Percentiles rank a stretch among this genome's conserved stretches.
Evolutionary conservation across 208 protist species (phyloP).

Genomic region (Leishmania martiniquensis): DNA sequence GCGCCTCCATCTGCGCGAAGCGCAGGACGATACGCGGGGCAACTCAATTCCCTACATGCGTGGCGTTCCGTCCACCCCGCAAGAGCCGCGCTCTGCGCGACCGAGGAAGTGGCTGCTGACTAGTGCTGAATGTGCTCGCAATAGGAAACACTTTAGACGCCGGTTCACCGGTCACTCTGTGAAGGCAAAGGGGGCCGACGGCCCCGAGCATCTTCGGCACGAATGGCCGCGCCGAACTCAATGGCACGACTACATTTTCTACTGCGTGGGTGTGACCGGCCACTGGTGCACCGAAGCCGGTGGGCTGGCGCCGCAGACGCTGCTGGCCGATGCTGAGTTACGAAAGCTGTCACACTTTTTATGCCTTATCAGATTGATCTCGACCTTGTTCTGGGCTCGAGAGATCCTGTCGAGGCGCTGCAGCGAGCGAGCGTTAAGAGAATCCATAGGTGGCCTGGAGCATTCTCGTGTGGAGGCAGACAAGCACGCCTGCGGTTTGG

Average conservation of each 20-base stretch:
- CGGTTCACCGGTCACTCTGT: too few relatives aligned
- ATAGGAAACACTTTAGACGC: too few relatives aligned
- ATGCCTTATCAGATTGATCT: conserved; percentile 88
- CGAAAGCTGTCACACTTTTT: conserved; percentile 67
- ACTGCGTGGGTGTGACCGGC: conserved; percentile 72
- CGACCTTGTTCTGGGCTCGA: conserved; percentile 76
- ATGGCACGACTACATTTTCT: conserved; percentile 79
- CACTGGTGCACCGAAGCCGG: conserved; percentile 58
- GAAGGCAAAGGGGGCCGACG: too few relatives aligned
- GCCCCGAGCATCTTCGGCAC: conserved; percentile 72
- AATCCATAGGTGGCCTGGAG: conserved; percentile 73
- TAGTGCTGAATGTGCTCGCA: too few relatives aligned
- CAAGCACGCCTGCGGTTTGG: conserved; percentile 76
- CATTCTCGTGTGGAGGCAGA: conserved; percentile 66
- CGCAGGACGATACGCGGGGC: too few relatives aligned
- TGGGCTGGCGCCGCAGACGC: conserved; percentile 61
- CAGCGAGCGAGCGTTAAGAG: conserved; percentile 50
- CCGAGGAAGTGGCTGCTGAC: too few relatives aligned
- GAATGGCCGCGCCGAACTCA: conserved; percentile 81
- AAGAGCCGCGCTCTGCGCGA: too few relatives aligned
- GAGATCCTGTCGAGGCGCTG: conserved; percentile 72
- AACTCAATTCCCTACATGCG: too few relatives aligned
- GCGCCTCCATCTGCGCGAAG: too few relatives aligned
- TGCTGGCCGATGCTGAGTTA: conserved; percentile 59
- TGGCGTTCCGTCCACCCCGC: too few relatives aligned